Percentiles rank a stretch among this genome's conserved stretches.
These are phyloP conservation scores for Erodium moschatum DNA, from an alignment of 441 rosid species.

Conservation along the genomic window DNA sequence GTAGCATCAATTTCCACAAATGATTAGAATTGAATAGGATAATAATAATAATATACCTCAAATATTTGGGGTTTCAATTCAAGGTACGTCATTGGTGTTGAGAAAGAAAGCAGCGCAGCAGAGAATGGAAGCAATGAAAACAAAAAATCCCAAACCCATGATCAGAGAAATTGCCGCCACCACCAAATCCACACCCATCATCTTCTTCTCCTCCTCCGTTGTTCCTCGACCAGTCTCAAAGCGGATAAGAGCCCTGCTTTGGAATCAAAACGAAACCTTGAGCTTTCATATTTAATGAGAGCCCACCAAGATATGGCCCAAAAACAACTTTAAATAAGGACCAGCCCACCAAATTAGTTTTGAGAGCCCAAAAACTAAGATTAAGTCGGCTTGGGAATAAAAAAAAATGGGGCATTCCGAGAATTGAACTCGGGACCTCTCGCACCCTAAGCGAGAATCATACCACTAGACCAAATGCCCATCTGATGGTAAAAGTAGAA, in stretches of 20 bases:
- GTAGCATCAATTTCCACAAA: not conserved
- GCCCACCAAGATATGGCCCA: not conserved
- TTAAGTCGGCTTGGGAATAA: too few species aligned
- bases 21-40: too few species aligned
- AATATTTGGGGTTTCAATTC: not conserved
- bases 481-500: not conserved
- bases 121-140: too few species aligned
- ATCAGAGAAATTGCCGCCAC: too few species aligned
- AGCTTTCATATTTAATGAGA: too few species aligned
- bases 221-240: too few species aligned
- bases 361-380: too few species aligned
- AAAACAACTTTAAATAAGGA: too few species aligned
- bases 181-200: too few species aligned
- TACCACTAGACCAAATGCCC: conserved; percentile 56
- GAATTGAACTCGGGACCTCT: conserved; percentile 51
- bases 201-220: too few species aligned
- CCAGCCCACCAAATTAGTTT: not conserved
- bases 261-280: too few species aligned
- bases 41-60: not conserved
- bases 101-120: not conserved
- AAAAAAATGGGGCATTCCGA: conserved; percentile 40
- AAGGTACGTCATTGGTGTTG: not conserved
- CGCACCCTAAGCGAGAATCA: conserved; percentile 53
- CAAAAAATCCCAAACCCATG: not conserved
- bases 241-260: too few species aligned